phyloP scores from a whole-genome alignment of 73 alveolate species.

The Breviolum minutum region DNA sequence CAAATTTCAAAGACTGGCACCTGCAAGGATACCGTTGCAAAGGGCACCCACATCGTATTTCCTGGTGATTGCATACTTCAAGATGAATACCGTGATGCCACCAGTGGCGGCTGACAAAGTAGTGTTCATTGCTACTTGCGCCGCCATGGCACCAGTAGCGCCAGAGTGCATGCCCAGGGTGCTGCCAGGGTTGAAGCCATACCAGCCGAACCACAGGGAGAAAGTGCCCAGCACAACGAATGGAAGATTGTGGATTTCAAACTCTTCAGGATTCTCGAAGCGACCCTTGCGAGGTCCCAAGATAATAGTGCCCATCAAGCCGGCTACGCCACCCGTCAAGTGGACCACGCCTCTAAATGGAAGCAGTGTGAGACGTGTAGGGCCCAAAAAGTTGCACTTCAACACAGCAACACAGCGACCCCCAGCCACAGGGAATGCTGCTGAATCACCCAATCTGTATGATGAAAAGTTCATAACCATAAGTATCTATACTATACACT shows the following conservation, averaged over 20 bases:
- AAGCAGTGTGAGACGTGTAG: too few relatives aligned
- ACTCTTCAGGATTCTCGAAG: slow-evolving; percentile 61
- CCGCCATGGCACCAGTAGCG: slow-evolving; percentile 70
- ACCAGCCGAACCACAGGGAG: slow-evolving; percentile 80
- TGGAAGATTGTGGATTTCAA: slow-evolving; percentile 18
- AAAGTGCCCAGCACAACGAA: slow-evolving; percentile 57
- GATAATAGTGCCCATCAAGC: slow-evolving; percentile 41
- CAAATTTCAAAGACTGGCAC: not conserved
- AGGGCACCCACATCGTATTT: slow-evolving; percentile 95
- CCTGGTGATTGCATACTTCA: not conserved
- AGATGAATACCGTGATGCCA: slow-evolving; percentile 95
- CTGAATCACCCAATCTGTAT: too few relatives aligned
- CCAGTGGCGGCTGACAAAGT: too few relatives aligned
- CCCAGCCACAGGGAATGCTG: too few relatives aligned
- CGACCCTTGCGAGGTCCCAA: slow-evolving; percentile 74
- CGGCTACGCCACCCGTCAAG: slow-evolving; percentile 66
- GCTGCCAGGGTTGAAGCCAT: slow-evolving; percentile 85
- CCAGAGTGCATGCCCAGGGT: slow-evolving; percentile 35
- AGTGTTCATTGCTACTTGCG: too few relatives aligned
- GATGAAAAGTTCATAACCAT: too few relatives aligned
- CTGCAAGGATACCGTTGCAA: slow-evolving; percentile 96
- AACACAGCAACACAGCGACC: too few relatives aligned
- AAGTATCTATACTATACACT: too few relatives aligned
- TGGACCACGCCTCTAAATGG: slow-evolving; percentile 39
- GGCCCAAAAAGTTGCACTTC: too few relatives aligned